Base-by-base conservation (phyloP, 176 grass and related monocot species). In the Pontederia paniculata region DNA sequence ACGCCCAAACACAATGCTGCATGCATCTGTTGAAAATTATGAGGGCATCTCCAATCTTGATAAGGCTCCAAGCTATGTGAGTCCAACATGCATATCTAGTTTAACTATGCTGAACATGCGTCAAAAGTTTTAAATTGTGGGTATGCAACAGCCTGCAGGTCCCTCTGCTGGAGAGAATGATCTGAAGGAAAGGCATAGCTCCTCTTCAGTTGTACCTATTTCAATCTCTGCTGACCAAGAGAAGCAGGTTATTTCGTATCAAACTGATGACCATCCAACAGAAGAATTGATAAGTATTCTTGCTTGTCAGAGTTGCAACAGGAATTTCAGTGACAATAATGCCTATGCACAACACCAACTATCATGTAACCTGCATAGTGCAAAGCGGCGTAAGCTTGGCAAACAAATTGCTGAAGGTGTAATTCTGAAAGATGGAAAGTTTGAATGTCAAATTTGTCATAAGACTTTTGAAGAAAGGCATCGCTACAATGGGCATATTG, bases 381-480 rank as follows among this genome's bases (percentile, higher is more conserved):
- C 63, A 75, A 99, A 99, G 70, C 84, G 76, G 55, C 83, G 78
- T 43, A 80, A 53, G 63, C 70, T 72, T 54, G 77, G 77, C 57
- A 77, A 72, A 74, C 61, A 65, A 43, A 41, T 84, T 44, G 42
- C 76, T 41, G 75, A 83, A 10, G 21, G 66, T 60, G 53, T 69
- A 52, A 57, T 81, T n/a, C 50, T 55, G 19, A 85, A 84, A 68
- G 87, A 93, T 78, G 87, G 94, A 10, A 85, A 85, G 47, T 88
- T 80, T 70, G 76, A 82, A 74, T 99, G 94, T 21, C 87, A 80
- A 51, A 52, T 88, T 54, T 99, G 94, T 65, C 60, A 52, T 42
- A 83, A 93, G 75, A 80, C 44, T 42, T 99, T 93, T 57, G 58
- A 78, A 25, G 70, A 93, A 62, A 74, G 83, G 74, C 72, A 80